Conservation (phyloP, 2,329 filamentous ascomycete genomes). For the Penicillium sp. region DNA sequence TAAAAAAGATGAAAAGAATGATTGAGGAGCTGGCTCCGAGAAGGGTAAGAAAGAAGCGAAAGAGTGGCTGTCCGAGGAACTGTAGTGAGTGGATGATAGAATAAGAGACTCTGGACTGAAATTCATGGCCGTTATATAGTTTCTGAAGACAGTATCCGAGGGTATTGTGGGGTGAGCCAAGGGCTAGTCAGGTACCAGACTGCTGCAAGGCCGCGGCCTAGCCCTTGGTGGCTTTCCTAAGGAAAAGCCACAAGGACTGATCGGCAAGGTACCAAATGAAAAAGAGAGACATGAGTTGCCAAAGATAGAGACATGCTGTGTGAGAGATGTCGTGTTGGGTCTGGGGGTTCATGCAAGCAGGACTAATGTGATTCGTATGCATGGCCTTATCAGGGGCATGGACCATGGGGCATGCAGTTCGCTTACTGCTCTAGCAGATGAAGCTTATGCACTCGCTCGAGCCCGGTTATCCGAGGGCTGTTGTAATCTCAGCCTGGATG, state of each 20-base stretch:
- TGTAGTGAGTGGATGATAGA: conserved; percentile 18
- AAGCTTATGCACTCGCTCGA: conserved; percentile 19
- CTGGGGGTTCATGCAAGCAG: not conserved
- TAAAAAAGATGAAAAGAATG: conserved; percentile 11
- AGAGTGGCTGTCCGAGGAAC: conserved; percentile 22
- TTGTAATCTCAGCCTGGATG: conserved; percentile 1
- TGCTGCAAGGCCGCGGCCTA: conserved; percentile 25
- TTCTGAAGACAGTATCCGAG: conserved; percentile 7
- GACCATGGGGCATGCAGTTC: not conserved
- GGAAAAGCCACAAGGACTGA: conserved; percentile 18
- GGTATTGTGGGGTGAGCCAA: conserved; percentile 13
- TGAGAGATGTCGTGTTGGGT: conserved; percentile 19
- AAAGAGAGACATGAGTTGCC: conserved; percentile 5
- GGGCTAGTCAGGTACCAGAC: conserved; percentile 15
- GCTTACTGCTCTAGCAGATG: conserved; percentile 1
- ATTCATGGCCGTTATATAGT: conserved; percentile 22
- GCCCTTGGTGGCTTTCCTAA: conserved; percentile 19
- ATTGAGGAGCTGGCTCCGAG: conserved; percentile 6
- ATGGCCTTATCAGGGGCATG: not conserved
- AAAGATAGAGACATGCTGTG: conserved; percentile 3
- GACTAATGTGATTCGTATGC: conserved; percentile 8
- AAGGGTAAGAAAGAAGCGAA: conserved; percentile 10
- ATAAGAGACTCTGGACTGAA: conserved; percentile 1
- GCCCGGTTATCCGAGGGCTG: conserved; percentile 9
- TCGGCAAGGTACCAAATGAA: conserved; percentile 22